Conservation (phyloP, 305 asterid genomes). For the Stenogyne calaminthoides region DNA sequence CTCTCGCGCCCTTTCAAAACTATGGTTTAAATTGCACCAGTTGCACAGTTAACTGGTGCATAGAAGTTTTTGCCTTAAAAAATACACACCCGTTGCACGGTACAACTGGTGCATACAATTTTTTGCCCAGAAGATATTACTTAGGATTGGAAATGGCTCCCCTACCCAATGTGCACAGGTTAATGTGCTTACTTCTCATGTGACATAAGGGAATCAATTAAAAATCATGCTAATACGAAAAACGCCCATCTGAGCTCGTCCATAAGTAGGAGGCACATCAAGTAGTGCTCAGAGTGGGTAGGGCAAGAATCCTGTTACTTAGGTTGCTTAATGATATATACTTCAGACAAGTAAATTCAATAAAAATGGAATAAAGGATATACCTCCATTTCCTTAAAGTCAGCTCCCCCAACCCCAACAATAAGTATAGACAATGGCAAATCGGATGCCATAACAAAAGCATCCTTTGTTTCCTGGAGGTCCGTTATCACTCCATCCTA, state of each 20-base stretch:
- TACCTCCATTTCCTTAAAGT: constrained; percentile 99
- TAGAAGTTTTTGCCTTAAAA: too few species aligned
- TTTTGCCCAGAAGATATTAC: constrained; percentile 6
- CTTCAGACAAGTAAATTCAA: constrained; percentile 21
- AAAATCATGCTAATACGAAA: background rate
- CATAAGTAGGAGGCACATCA: background rate
- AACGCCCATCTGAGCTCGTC: background rate
- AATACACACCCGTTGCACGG: too few species aligned
- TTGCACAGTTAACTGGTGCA: too few species aligned
- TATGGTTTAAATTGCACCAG: too few species aligned
- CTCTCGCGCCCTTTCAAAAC: too few species aligned
- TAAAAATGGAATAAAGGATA: constrained; percentile 16
- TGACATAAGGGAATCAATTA: background rate
- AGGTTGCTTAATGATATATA: background rate
- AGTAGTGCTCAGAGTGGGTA: background rate
- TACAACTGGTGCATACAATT: too few species aligned
- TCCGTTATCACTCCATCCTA: constrained; percentile 99
- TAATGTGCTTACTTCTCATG: background rate
- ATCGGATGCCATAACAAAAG: constrained; percentile 92
- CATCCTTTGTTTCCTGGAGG: constrained; percentile 97
- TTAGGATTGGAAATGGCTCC: background rate
- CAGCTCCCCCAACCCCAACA: constrained; percentile 99
- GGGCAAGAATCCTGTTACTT: background rate
- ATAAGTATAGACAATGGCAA: constrained; percentile 91
- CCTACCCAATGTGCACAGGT: background rate